These are phyloP conservation scores for Solanum virginianum DNA, from an alignment of 257 asterid species.

Conservation along the genomic window DNA sequence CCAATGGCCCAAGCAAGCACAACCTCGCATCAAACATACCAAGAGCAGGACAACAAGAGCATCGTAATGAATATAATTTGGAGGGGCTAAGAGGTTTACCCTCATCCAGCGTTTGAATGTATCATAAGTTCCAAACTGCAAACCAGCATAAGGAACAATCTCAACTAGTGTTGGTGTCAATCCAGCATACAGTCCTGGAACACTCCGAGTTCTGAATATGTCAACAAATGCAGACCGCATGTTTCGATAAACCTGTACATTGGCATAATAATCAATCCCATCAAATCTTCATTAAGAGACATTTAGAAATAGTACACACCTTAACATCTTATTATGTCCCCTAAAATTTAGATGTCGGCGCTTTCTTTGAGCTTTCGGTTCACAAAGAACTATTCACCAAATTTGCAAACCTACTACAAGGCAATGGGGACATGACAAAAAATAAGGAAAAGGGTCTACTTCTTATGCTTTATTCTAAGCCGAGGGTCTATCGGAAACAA, in stretches of 20 bases:
- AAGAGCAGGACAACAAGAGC: neutral
- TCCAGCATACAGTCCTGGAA: conserved; percentile 83
- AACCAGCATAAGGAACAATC: conserved; percentile 90
- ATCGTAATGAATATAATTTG: neutral
- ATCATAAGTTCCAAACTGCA: conserved; percentile 91
- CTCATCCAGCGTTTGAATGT: conserved; percentile 84
- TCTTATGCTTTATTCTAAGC: neutral
- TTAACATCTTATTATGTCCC: neutral
- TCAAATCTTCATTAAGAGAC: neutral
- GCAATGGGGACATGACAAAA: neutral
- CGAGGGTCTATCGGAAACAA: too few species aligned
- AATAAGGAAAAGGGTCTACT: neutral
- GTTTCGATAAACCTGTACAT: conserved; percentile 64
- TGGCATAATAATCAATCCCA: conserved; percentile 2
- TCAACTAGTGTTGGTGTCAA: conserved; percentile 80
- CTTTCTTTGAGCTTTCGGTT: neutral
- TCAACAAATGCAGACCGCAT: conserved; percentile 73
- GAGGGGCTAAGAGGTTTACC: conserved; percentile 19
- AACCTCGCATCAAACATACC: neutral
- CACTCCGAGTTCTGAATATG: conserved; percentile 49
- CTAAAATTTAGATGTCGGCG: neutral
- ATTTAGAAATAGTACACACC: neutral
- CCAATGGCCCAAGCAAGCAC: neutral
- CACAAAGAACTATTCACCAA: neutral
- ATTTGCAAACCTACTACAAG: neutral